Evolutionary conservation across 2,329 filamentous ascomycete species (phyloP).

Genomic region (Cephalotrichum gorgonifer): DNA sequence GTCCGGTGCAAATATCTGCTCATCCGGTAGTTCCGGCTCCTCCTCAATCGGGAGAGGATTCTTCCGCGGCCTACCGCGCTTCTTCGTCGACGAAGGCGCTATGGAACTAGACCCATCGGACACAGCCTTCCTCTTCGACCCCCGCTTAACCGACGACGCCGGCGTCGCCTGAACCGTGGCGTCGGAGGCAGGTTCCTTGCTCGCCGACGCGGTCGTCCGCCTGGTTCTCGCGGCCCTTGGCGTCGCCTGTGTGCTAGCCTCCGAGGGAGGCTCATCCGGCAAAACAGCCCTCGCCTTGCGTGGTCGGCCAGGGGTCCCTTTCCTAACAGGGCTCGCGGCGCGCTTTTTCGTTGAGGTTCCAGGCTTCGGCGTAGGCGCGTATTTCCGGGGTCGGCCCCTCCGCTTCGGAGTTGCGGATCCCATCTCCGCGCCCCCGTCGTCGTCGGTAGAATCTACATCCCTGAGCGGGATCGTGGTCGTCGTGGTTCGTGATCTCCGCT

Average conservation of each 20-base stretch:
- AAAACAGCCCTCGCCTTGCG: not conserved
- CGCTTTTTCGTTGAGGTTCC: conserved; percentile 30
- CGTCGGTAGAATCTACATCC: not conserved
- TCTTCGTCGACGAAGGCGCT: not conserved
- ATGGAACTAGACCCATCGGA: not conserved
- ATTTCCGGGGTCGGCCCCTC: conserved; percentile 35
- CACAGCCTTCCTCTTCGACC: not conserved
- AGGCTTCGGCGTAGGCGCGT: conserved; percentile 41
- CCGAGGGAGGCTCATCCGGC: not conserved
- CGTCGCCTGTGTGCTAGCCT: not conserved
- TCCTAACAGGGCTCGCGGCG: conserved; percentile 30
- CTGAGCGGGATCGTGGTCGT: conserved; percentile 43
- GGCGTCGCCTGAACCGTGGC: not conserved
- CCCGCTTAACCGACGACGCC: not conserved
- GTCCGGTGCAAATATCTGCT: not conserved
- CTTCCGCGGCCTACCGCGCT: conserved; percentile 3
- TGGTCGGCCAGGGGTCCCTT: conserved; percentile 1
- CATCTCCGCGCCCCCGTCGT: conserved; percentile 27
- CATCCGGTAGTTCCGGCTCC: not conserved
- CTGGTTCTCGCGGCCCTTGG: not conserved
- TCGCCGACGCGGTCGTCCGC: not conserved
- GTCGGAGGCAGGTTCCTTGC: not conserved
- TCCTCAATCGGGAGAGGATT: conserved; percentile 1
- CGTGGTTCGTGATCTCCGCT: conserved; percentile 26
- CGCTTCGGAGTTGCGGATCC: conserved; percentile 26